Base-by-base conservation (phyloP, 352 stramenopile species). In the Globisporangium emineosum region DNA sequence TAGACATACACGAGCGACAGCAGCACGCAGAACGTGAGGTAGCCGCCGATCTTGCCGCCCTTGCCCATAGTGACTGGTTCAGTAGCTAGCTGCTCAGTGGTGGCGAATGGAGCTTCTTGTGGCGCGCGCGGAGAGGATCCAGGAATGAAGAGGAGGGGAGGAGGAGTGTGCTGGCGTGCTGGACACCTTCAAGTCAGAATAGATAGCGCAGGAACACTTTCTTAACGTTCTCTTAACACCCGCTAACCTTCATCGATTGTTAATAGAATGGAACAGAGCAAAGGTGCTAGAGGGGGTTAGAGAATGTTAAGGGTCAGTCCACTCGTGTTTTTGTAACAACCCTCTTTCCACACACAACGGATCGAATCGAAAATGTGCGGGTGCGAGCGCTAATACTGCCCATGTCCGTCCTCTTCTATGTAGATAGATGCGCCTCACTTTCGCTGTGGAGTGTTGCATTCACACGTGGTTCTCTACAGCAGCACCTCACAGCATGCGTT, bases 1-100 rank as follows among this genome's bases (percentile, higher is more conserved):
- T 80, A 87, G 21, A 74, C 74, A 58, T 79, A 88, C 51, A 73
- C 64, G 40, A 89, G 67, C 45, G 73, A 67, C 13, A 86, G 53
- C 30, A 69, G 70, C 30, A 73, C 69, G 37, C 78, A 70, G 65
- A 83, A 61, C 68, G 69, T 66, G 50, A 77, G 58, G 45, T 76
- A 80, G 33, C 69, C 67, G 54, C 77, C 68, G 17, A 79, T 64
- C 53, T 76, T 82, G 57, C 66, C 59, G 35, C 65, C 69, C 63
- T 83, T 89, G 52, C 80, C 77, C 82, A 91, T 90, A 30, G 12
- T 69, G 17, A 42, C 19, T 35, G 30, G 15, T 43, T 15, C 21
- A 17, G 23, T 30, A 33, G 17, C n/a, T 45, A 45, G 52, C 52
- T 58, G 52, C 29, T 55, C 49, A n/a, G 21, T 47, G 40, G 49